phyloP scores from a whole-genome alignment of 495 filamentous ascomycete genomes.

The Talaromyces ruber region DNA sequence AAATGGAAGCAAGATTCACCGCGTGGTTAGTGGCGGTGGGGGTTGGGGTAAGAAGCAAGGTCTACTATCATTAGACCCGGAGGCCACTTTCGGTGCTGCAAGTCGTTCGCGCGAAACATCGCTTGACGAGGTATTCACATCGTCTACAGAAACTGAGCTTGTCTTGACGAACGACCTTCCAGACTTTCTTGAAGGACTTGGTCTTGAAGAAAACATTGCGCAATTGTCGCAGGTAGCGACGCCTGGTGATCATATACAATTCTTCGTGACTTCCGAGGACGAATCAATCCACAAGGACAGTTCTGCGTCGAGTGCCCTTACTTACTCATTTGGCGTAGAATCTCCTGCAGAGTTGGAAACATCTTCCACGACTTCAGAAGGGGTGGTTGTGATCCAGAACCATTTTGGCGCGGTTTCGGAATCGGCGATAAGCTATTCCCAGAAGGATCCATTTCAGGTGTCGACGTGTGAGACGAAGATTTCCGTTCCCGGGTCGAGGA shows the following conservation, averaged over 20 bases:
- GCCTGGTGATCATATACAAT: constrained; percentile 40
- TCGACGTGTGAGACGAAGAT: constrained; percentile 26
- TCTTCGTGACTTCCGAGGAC: constrained; percentile 31
- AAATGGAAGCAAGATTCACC: constrained; percentile 48
- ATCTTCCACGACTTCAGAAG: constrained; percentile 5
- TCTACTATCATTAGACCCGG: constrained; percentile 72
- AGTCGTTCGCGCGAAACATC: background rate
- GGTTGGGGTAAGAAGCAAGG: constrained; percentile 87
- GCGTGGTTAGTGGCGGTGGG: constrained; percentile 77
- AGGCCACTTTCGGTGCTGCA: constrained; percentile 32
- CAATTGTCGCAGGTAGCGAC: constrained; percentile 35
- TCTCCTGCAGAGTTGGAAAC: constrained; percentile 13
- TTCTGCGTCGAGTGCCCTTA: constrained; percentile 4
- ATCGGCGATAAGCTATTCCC: constrained; percentile 37
- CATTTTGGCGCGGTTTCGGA: constrained; percentile 43
- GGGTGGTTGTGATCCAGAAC: constrained; percentile 18
- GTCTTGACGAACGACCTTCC: background rate
- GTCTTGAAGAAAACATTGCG: constrained; percentile 24
- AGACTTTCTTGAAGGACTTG: constrained; percentile 8
- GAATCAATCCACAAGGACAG: background rate
- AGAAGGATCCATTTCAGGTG: constrained; percentile 8
- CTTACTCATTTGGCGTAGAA: constrained; percentile 27
- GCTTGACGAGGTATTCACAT: background rate
- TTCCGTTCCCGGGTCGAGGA: constrained; percentile 30
- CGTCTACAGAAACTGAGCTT: background rate